phyloP scores from a whole-genome alignment of 495 filamentous ascomycete genomes.

The Penicillium bovifimosum region DNA sequence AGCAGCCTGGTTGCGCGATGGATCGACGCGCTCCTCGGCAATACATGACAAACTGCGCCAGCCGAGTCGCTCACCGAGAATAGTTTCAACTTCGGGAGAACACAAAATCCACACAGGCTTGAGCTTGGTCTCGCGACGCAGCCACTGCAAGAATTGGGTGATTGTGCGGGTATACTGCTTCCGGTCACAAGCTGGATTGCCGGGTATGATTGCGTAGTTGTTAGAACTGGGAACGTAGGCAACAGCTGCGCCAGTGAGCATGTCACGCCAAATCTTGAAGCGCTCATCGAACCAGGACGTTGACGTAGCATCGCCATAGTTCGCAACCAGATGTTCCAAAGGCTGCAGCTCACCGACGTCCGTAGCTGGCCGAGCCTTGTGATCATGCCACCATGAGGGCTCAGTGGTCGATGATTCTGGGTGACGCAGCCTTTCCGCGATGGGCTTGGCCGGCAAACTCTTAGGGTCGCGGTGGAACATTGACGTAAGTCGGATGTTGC shows the following conservation, averaged over 20 bases:
- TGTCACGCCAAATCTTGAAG: conserved; percentile 76
- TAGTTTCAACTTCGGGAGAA: conserved; percentile 61
- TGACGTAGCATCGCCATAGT: conserved; percentile 84
- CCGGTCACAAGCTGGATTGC: conserved; percentile 71
- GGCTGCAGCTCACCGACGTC: conserved; percentile 56
- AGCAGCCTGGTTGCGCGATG: conserved; percentile 47
- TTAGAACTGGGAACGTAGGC: conserved; percentile 68
- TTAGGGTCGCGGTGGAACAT: conserved; percentile 81
- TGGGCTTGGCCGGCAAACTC: conserved; percentile 58
- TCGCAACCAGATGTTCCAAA: conserved; percentile 75
- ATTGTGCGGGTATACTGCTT: conserved; percentile 67
- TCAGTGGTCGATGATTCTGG: conserved; percentile 73
- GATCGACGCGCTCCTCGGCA: conserved; percentile 76
- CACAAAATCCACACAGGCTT: conserved; percentile 80
- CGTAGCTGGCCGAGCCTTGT: conserved; percentile 29
- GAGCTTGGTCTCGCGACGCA: conserved; percentile 63
- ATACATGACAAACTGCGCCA: conserved; percentile 81
- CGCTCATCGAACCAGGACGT: conserved; percentile 82
- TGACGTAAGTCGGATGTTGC: conserved; percentile 84
- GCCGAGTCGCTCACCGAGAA: conserved; percentile 67
- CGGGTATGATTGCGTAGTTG: conserved; percentile 72
- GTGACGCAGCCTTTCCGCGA: conserved; percentile 56
- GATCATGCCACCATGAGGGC: conserved; percentile 50
- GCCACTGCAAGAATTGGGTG: conserved; percentile 62
- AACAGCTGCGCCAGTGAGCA: conserved; percentile 68